Percentiles rank a stretch among this genome's conserved stretches.
Evolutionary conservation across 2,329 filamentous ascomycete genomes (phyloP).

Genomic region (Curvularia lunata): DNA sequence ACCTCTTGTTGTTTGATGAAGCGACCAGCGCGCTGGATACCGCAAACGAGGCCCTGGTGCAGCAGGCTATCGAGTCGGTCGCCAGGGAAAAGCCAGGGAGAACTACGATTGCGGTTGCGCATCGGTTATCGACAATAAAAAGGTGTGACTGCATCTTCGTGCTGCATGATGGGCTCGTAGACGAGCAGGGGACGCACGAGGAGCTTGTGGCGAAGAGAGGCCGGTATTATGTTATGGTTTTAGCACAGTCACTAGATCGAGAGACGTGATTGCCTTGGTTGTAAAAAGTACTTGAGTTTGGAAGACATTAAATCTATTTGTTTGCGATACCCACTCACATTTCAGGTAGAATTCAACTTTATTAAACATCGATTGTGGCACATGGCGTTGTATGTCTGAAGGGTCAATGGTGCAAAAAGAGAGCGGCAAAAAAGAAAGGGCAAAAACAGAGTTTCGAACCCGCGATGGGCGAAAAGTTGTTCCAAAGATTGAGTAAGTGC

Average conservation of each 20-base stretch:
- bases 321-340: no score
- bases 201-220: neutral
- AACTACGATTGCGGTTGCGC: neutral
- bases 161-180: neutral
- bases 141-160: neutral
- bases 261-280: neutral
- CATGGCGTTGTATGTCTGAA: neutral
- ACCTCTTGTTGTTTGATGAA: slow-evolving; percentile 40
- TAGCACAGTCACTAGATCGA: neutral
- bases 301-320: no score
- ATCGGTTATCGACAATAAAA: neutral
- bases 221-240: neutral
- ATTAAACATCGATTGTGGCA: no score
- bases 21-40: neutral
- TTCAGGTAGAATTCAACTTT: neutral
- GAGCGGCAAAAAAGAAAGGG: slow-evolving; percentile 14
- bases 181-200: neutral
- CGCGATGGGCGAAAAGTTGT: slow-evolving; percentile 36
- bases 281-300: no score
- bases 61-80: neutral
- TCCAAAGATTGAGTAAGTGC: slow-evolving; percentile 66
- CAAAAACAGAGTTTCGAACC: slow-evolving; percentile 54
- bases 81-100: neutral
- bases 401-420: neutral
- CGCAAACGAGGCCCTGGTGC: neutral